These are phyloP conservation scores for Cryptococcus sp. DNA, from an alignment of 1,284 basidiomycete genomes.

Conservation along the genomic window DNA sequence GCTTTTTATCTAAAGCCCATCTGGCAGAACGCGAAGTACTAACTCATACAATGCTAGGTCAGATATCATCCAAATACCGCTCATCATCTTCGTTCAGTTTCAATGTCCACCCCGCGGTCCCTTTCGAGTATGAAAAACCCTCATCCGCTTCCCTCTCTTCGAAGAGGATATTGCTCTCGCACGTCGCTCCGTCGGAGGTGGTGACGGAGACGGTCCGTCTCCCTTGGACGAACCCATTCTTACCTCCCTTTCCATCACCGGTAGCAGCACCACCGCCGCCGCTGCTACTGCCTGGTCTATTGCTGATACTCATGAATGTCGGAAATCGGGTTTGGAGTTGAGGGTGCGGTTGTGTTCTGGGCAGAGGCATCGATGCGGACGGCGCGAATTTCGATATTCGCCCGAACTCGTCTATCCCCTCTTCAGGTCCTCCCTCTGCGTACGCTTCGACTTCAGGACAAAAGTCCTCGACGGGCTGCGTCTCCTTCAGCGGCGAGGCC, in stretches of 20 bases:
- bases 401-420: conserved; percentile 9
- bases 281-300: no score
- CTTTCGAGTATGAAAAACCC: conserved; percentile 1
- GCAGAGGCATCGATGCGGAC: no score
- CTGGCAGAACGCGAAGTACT: background rate
- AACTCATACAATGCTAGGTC: background rate
- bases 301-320: background rate
- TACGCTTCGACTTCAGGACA: no score
- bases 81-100: conserved; percentile 17
- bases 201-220: conserved; percentile 1
- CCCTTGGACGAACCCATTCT: background rate
- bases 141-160: conserved; percentile 1
- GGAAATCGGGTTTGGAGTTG: no score
- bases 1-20: no score
- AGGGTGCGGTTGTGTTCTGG: no score
- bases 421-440: background rate
- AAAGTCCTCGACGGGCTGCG: background rate
- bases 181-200: background rate
- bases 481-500: conserved; percentile 2
- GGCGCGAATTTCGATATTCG: background rate
- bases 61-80: conserved; percentile 22
- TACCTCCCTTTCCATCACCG: conserved; percentile 1
- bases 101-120: conserved; percentile 15
- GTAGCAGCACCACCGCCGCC: no score
- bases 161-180: conserved; percentile 9